phyloP scores from a whole-genome alignment of 148 eudicot species.

The Cornus controversa region DNA sequence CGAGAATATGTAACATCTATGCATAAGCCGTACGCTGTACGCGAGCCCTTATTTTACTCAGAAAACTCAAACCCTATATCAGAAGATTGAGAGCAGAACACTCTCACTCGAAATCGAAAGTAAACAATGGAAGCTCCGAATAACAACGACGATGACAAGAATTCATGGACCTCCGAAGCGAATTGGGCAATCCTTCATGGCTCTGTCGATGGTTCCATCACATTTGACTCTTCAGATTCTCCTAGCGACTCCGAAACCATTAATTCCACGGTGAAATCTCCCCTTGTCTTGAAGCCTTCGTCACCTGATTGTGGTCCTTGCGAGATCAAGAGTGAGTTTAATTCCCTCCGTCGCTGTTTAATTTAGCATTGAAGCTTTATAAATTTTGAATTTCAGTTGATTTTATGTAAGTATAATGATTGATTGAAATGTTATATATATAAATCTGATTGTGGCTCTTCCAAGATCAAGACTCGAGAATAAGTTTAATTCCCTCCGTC shows the following conservation, averaged over 20 bases:
- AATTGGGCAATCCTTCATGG: slow-evolving; percentile 60
- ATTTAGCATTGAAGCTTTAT: neutral
- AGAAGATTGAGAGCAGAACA: too few species aligned
- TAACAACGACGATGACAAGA: too few species aligned
- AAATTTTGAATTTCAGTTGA: neutral
- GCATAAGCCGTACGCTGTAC: too few species aligned
- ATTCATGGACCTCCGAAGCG: slow-evolving; percentile 22
- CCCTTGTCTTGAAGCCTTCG: slow-evolving; percentile 48
- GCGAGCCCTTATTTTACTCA: too few species aligned
- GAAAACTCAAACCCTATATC: too few species aligned
- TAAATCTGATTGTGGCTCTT: neutral
- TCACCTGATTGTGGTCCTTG: slow-evolving; percentile 54
- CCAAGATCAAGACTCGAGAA: too few species aligned
- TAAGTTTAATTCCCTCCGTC: too few species aligned
- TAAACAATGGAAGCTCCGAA: too few species aligned
- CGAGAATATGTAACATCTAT: too few species aligned
- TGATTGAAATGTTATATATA: neutral
- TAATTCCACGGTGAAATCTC: slow-evolving; percentile 24
- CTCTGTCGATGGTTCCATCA: slow-evolving; percentile 39
- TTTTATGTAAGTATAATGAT: neutral
- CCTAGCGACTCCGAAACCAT: slow-evolving; percentile 28
- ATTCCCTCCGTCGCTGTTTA: neutral
- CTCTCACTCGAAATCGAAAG: too few species aligned
- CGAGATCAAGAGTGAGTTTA: slow-evolving; percentile 59
- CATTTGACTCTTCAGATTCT: slow-evolving; percentile 52